Evolutionary conservation across 192 early-diverging fungal genomes (phyloP).

Genomic region (Entomortierella beljakovae): DNA sequence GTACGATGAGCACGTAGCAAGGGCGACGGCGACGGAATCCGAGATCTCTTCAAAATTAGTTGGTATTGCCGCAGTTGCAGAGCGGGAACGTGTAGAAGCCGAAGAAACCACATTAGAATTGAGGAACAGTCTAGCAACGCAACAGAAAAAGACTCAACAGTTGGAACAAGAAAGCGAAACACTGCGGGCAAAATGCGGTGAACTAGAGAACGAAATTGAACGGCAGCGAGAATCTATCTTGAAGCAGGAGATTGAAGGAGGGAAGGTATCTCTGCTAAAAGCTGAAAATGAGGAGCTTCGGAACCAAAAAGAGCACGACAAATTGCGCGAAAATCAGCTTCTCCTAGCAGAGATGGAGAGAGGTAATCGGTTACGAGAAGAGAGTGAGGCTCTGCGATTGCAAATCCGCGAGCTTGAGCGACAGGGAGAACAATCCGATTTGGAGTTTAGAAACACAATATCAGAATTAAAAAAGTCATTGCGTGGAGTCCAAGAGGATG

Average conservation of each 20-base stretch:
- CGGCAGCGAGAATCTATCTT: constrained; percentile 44
- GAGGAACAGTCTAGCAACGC: constrained; percentile 21
- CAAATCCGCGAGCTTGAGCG: constrained; percentile 44
- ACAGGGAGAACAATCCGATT: constrained; percentile 15
- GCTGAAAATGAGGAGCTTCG: constrained; percentile 52
- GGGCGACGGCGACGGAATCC: constrained; percentile 29
- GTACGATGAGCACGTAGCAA: constrained; percentile 35
- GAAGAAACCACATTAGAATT: constrained; percentile 36
- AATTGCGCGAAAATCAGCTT: constrained; percentile 40
- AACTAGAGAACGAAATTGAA: constrained; percentile 52
- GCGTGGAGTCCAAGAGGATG: constrained; percentile 34
- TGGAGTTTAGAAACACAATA: constrained; percentile 26
- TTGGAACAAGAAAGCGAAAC: constrained; percentile 43
- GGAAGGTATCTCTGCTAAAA: constrained; percentile 36
- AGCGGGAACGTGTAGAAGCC: constrained; percentile 40
- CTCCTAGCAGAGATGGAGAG: constrained; percentile 50
- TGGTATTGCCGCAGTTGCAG: constrained; percentile 38
- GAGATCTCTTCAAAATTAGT: constrained; percentile 47
- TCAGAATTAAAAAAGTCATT: constrained; percentile 41
- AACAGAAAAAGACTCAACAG: constrained; percentile 24
- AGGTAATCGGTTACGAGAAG: constrained; percentile 38
- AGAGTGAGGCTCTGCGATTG: constrained; percentile 34
- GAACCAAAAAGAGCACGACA: constrained; percentile 42
- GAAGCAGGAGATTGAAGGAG: constrained; percentile 48
- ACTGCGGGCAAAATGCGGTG: constrained; percentile 37